Percentiles rank a stretch among this genome's conserved stretches.
These are phyloP conservation scores for Phytophthora litchii DNA, from an alignment of 352 stramenopile species.

Conservation along the genomic window DNA sequence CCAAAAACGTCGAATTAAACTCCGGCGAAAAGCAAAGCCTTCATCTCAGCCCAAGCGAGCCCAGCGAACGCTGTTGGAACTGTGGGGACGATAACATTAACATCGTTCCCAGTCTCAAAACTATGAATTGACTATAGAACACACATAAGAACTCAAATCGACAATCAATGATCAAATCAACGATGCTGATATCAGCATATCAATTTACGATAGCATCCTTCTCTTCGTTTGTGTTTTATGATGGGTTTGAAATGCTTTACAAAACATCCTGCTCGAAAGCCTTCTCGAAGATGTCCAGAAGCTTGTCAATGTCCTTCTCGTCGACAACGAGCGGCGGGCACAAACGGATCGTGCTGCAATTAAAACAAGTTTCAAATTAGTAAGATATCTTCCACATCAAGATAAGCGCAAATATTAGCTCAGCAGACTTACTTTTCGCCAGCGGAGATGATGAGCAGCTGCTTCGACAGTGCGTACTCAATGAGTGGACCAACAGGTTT, in stretches of 20 bases:
- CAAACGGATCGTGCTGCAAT: conserved; percentile 71
- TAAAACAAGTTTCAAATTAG: conserved; percentile 10
- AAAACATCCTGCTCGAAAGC: conserved; percentile 62
- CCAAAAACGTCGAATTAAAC: conserved; percentile 21
- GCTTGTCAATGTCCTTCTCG: conserved; percentile 78
- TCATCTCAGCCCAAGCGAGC: conserved; percentile 19
- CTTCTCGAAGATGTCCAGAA: conserved; percentile 73
- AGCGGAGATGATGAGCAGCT: conserved; percentile 82
- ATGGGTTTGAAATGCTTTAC: conserved; percentile 30
- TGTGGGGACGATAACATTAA: conserved; percentile 30
- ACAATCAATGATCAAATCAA: conserved; percentile 1
- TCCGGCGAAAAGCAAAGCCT: conserved; percentile 18
- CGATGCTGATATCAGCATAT: conserved; percentile 7
- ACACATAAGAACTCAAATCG: conserved; percentile 15
- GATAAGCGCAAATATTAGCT: background rate
- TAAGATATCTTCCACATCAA: conserved; percentile 9
- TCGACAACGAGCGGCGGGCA: conserved; percentile 84
- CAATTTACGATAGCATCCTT: conserved; percentile 19
- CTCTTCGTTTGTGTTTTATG: conserved; percentile 13
- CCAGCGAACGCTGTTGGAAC: conserved; percentile 50
- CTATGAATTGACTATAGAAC: conserved; percentile 15
- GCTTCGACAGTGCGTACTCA: conserved; percentile 75
- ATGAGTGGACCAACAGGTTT: conserved; percentile 67
- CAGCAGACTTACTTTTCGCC: conserved; percentile 72
- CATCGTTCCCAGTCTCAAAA: too few species aligned